Evolutionary conservation across 352 stramenopile genomes (phyloP), one percentile per base, ranked within the genome.

Genomic region (Aphanomyces euteiches): DNA sequence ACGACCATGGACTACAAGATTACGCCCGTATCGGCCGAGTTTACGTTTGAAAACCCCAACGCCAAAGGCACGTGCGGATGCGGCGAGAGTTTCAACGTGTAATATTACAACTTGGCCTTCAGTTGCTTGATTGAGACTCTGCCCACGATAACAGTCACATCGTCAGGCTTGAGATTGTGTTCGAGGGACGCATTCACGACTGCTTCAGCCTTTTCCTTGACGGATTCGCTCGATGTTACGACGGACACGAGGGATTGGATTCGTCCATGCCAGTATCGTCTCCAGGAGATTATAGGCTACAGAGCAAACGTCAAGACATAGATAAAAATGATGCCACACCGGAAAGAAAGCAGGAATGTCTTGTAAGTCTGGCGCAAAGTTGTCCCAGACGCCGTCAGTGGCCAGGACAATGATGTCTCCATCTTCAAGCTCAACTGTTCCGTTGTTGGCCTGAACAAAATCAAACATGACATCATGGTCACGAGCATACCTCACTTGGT

Each of bases 31-130:
- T 95, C 90, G 36, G 93, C 94, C 47, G 97, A 99, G 80, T 99
- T 99, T 72, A 98, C 98, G 12, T 99, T 99, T 78, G 94, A 98
- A 50, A 99, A 99, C 84, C 97, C 97, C n/a, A 99, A 99, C 81
- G 96, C 95, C 17, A 99, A 99, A 81, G 97, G 97, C 40, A 93
- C 96, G 78, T 99, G 97, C 81, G 97, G 97, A 7, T 99, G 97
- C 78, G 97, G 97, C 47, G 97, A 99, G 82, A 98, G 92, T 76
- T 99, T 99, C 77, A 99, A 99, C 77, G 96, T 99, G 47, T 99
- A 98, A 65, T 37, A n/a, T 56, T 70, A 70, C 64, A 70, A 39
- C 19, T 56, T 47, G 21, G 64, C 48, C 17, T 54, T 70, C 2
- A 28, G 28, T 15, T 47, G 64, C 40, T 70, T 70, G 64, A 60